These are phyloP conservation scores for Hypoxylon intermedium DNA, from an alignment of 495 filamentous ascomycete species.

Conservation along the genomic window DNA sequence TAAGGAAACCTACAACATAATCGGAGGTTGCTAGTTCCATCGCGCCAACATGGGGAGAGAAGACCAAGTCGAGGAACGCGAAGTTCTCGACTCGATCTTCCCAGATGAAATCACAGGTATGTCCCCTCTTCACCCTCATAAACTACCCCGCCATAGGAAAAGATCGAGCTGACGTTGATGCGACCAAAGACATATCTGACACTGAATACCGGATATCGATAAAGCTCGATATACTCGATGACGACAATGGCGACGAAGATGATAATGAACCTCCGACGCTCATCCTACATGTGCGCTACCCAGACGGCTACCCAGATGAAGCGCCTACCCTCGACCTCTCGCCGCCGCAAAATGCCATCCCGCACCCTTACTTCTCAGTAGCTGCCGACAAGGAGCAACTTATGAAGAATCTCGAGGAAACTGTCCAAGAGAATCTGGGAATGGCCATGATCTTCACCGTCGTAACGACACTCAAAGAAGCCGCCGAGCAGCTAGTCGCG, in stretches of 20 bases:
- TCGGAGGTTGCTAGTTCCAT: neutral
- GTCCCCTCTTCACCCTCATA: conserved; percentile 11
- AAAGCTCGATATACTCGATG: conserved; percentile 72
- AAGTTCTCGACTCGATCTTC: conserved; percentile 97
- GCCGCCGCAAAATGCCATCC: conserved; percentile 70
- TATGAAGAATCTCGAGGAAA: conserved; percentile 69
- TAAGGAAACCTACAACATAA: conserved; percentile 3
- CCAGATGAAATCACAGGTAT: conserved; percentile 94
- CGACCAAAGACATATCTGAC: conserved; percentile 75
- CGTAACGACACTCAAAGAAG: conserved; percentile 83
- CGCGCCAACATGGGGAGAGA: conserved; percentile 79
- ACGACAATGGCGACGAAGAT: conserved; percentile 61
- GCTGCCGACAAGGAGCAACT: conserved; percentile 72
- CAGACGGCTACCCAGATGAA: conserved; percentile 84
- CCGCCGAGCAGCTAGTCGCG: conserved; percentile 77
- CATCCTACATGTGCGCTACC: conserved; percentile 82
- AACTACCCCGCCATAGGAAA: conserved; percentile 23
- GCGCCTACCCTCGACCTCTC: conserved; percentile 80
- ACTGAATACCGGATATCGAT: conserved; percentile 85
- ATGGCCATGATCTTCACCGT: conserved; percentile 99
- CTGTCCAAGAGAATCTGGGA: conserved; percentile 87
- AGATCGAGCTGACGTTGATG: neutral
- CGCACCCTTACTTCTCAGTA: conserved; percentile 64
- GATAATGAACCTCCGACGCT: conserved; percentile 67
- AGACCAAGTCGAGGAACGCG: conserved; percentile 93